phyloP scores from a whole-genome alignment of 352 stramenopile genomes.

The Thalassiosira mediterranea region DNA sequence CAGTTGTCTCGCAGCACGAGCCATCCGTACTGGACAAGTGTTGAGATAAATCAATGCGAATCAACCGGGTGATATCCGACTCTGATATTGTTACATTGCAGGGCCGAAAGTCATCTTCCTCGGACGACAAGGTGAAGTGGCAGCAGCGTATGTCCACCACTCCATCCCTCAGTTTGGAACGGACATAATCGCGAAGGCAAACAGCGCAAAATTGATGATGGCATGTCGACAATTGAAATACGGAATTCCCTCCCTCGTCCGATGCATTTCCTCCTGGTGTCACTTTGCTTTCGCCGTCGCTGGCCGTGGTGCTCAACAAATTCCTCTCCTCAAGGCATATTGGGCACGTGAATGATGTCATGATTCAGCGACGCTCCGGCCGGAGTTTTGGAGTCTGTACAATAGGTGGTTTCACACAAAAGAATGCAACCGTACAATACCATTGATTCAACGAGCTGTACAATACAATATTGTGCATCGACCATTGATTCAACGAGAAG shows the following conservation, averaged over 20 bases:
- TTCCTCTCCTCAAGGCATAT: slow-evolving; percentile 41
- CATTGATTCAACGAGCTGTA: too few relatives aligned
- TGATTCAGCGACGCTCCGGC: too few relatives aligned
- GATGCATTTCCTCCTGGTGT: not conserved
- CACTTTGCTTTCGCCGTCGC: not conserved
- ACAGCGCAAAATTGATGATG: slow-evolving; percentile 34
- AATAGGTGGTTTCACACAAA: too few relatives aligned
- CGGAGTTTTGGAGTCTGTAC: too few relatives aligned
- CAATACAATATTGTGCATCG: too few relatives aligned
- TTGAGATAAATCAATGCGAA: slow-evolving; percentile 15
- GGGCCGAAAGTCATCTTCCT: slow-evolving; percentile 18
- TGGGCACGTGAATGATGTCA: slow-evolving; percentile 22
- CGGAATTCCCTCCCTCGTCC: not conserved
- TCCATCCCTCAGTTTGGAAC: slow-evolving; percentile 42
- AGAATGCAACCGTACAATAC: too few relatives aligned
- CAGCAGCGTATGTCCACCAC: slow-evolving; percentile 35
- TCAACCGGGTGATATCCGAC: slow-evolving; percentile 35
- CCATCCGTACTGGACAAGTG: not conserved
- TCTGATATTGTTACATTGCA: slow-evolving; percentile 35
- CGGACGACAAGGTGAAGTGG: slow-evolving; percentile 22
- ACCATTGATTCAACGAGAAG: too few relatives aligned
- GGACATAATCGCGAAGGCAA: slow-evolving; percentile 39
- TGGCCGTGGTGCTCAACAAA: too few relatives aligned
- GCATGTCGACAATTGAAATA: slow-evolving; percentile 42
- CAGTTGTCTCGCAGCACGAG: not conserved